These are phyloP conservation scores for Spergularia azorica DNA, from an alignment of 179 eudicot genomes.

Conservation along the genomic window DNA sequence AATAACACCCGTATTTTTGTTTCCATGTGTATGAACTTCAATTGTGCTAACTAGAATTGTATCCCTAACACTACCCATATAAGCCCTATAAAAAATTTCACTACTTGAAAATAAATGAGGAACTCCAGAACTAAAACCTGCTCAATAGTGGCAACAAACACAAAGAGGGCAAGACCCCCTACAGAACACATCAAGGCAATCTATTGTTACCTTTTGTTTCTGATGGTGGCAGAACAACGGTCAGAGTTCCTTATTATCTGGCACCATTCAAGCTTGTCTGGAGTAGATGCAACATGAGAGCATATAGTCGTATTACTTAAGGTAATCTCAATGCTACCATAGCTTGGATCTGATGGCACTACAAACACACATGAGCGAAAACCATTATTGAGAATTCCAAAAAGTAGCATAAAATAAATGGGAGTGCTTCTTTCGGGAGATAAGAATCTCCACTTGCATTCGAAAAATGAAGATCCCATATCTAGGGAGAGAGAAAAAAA, in stretches of 20 bases:
- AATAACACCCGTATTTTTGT: no score
- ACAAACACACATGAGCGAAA: conserved; percentile 11
- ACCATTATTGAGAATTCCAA: conserved; percentile 4
- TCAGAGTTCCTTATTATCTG: conserved; percentile 63
- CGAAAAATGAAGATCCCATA: background rate
- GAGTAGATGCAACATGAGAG: conserved; percentile 44
- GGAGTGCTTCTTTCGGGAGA: background rate
- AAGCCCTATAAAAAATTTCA: background rate
- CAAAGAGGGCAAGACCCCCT: no score
- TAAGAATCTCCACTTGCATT: background rate
- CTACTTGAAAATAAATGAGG: background rate
- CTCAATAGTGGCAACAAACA: background rate
- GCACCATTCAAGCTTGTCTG: conserved; percentile 66
- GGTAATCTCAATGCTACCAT: conserved; percentile 53
- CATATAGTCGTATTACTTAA: conserved; percentile 45
- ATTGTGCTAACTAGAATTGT: no score
- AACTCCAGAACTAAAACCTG: background rate
- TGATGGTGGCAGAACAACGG: conserved; percentile 56
- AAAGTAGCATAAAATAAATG: background rate
- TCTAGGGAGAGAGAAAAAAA: no score
- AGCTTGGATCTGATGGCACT: conserved; percentile 60
- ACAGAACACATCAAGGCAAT: background rate
- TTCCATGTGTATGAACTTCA: no score
- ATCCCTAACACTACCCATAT: background rate
- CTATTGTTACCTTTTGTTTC: conserved; percentile 54